These are phyloP conservation scores for Fraxinus floribunda DNA, from an alignment of 305 asterid genomes.

Conservation along the genomic window DNA sequence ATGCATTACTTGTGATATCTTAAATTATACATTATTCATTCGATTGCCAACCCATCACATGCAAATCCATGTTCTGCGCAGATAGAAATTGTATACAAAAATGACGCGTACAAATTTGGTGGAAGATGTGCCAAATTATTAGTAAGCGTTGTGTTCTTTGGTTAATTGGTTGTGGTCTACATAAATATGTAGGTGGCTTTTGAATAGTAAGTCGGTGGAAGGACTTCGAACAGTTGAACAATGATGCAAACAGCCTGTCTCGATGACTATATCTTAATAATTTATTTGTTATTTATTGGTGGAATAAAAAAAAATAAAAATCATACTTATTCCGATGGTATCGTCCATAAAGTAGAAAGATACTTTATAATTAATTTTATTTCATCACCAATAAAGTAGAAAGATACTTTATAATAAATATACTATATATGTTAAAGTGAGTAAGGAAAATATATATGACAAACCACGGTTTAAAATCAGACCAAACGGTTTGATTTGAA, in stretches of 20 bases:
- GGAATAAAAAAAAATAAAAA: not conserved
- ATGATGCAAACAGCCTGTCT: slow-evolving; percentile 23
- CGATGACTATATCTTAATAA: not conserved
- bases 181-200: slow-evolving; percentile 2
- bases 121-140: not conserved
- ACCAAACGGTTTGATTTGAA: not conserved
- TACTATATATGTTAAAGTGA: too few species aligned
- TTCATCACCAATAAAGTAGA: too few species aligned
- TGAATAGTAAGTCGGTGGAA: slow-evolving; percentile 18
- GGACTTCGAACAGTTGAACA: slow-evolving; percentile 21
- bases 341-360: too few species aligned
- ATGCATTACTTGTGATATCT: not conserved
- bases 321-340: not conserved
- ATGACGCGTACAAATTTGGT: slow-evolving; percentile 11
- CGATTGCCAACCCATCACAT: slow-evolving; percentile 34
- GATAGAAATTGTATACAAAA: not conserved
- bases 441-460: not conserved
- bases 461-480: too few species aligned
- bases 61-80: slow-evolving; percentile 39
- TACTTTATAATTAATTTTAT: too few species aligned
- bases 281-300: not conserved
- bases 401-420: too few species aligned
- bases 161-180: not conserved
- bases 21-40: too few species aligned
- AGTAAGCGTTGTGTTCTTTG: not conserved